Evolutionary conservation across 768 basidiomycete genomes (phyloP).

Genomic region (Hemileccinum impolitum): DNA sequence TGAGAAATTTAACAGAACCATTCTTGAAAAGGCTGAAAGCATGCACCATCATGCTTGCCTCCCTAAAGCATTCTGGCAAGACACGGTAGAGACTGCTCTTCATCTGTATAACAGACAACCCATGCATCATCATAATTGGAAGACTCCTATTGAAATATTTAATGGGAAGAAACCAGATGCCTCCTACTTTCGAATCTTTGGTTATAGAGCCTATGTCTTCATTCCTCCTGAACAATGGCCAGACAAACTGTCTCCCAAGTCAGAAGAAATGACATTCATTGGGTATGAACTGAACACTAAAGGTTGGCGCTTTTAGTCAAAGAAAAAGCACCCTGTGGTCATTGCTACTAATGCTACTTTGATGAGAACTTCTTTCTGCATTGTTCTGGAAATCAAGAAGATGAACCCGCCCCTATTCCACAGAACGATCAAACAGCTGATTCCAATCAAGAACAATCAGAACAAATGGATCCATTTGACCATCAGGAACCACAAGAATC

Average conservation of each 20-base stretch:
- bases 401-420: too few relatives aligned
- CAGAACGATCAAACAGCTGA: too few relatives aligned
- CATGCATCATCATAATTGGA: not conserved
- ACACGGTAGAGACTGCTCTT: not conserved
- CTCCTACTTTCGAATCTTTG: not conserved
- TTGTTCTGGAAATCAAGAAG: not conserved
- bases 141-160: not conserved
- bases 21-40: not conserved
- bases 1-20: not conserved
- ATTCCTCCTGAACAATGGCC: not conserved
- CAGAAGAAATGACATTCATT: not conserved
- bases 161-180: not conserved
- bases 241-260: not conserved
- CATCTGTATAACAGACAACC: not conserved
- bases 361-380: not conserved
- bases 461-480: too few relatives aligned
- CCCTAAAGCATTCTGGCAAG: not conserved
- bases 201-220: not conserved
- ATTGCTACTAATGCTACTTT: not conserved
- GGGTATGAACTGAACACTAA: not conserved
- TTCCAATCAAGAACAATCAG: too few relatives aligned
- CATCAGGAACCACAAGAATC: too few relatives aligned
- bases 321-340: not conserved
- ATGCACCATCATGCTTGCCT: not conserved
- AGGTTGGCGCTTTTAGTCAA: not conserved